These are phyloP conservation scores for Tolypocladium sp. DNA, from an alignment of 2,329 filamentous ascomycete species.

Conservation along the genomic window DNA sequence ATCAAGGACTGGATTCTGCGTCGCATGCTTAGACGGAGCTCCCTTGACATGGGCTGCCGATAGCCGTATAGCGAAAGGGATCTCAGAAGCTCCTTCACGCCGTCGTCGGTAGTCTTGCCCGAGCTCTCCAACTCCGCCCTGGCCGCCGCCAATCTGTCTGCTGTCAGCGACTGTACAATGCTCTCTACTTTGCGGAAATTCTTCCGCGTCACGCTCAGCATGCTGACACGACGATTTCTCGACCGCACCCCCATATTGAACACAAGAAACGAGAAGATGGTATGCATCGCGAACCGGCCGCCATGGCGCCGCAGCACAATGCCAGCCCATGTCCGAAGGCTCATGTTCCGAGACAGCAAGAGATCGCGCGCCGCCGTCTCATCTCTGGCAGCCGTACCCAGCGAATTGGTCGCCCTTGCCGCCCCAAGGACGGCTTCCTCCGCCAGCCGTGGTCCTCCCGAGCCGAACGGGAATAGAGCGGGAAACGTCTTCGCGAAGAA, in stretches of 20 bases:
- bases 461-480: constrained; percentile 5
- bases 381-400: not conserved
- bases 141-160: too few species aligned
- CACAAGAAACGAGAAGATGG: constrained; percentile 5
- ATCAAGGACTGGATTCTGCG: too few species aligned
- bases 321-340: not conserved
- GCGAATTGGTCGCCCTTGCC: not conserved
- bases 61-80: too few species aligned
- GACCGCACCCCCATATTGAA: constrained; percentile 6
- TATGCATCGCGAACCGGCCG: constrained; percentile 4
- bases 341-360: not conserved
- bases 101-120: too few species aligned
- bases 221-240: not conserved
- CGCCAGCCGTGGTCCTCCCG: constrained; percentile 2
- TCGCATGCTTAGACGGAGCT: too few species aligned
- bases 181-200: not conserved
- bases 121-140: too few species aligned
- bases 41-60: too few species aligned
- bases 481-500: constrained; percentile 9
- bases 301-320: constrained; percentile 9
- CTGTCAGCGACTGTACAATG: too few species aligned
- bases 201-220: not conserved
- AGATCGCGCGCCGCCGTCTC: not conserved
- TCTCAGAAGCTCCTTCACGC: too few species aligned
- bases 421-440: not conserved